phyloP scores from a whole-genome alignment of 768 basidiomycete species.

The Leucocoprinus leucothites region DNA sequence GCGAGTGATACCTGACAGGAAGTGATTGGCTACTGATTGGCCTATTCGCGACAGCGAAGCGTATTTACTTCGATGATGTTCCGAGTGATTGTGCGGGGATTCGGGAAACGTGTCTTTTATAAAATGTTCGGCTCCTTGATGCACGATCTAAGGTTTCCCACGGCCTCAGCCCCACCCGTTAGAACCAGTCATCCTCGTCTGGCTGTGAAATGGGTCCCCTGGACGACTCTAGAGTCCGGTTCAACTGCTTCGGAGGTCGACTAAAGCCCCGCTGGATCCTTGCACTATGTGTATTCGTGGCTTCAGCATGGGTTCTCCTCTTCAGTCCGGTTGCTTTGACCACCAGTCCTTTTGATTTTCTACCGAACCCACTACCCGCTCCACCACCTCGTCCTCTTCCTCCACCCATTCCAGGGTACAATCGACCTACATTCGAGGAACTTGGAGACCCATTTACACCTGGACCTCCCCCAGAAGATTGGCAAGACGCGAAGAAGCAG shows the following conservation, averaged over 20 bases:
- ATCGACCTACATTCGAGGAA: background rate
- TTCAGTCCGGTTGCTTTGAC: background rate
- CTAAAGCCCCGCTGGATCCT: background rate
- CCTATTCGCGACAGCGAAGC: no score
- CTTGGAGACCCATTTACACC: conserved; percentile 1
- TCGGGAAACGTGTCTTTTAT: no score
- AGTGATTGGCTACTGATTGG: no score
- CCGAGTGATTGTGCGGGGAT: no score
- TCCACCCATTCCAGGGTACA: background rate
- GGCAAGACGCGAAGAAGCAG: conserved; percentile 40
- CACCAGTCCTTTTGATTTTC: background rate
- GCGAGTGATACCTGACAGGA: no score
- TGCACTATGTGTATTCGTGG: background rate
- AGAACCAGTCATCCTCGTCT: no score
- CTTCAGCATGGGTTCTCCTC: background rate
- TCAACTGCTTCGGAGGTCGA: conserved; percentile 4
- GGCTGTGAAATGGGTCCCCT: background rate
- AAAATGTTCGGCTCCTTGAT: no score
- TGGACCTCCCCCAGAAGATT: conserved; percentile 19
- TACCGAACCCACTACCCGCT: background rate
- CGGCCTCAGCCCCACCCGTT: no score
- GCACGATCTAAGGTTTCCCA: no score
- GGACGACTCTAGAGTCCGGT: background rate
- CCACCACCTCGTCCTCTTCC: background rate
- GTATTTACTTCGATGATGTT: no score